Evolutionary conservation across 2,329 filamentous ascomycete genomes (phyloP), one percentile per base, ranked within the genome.

Genomic region (Epichloe aotearoae): DNA sequence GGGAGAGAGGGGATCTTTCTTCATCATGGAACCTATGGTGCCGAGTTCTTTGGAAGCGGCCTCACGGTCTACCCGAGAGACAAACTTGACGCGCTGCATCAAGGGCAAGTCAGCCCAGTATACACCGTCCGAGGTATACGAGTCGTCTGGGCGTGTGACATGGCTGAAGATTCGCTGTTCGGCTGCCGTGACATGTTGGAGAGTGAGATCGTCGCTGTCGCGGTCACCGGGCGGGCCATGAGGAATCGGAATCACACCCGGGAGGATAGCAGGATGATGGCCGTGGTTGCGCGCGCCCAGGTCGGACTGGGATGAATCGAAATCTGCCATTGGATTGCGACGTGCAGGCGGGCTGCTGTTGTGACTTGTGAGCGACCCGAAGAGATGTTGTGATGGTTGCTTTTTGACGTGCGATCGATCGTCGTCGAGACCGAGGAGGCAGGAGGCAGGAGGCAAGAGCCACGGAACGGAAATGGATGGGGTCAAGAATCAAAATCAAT

Each of bases 41-140:
- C 59, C 62, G 40, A 85, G 71, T 70, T 97, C 91, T 50, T 75
- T 73, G 57, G 70, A 74, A 49, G 84, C 73, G 66, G 95, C 90
- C 43, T 73, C 70, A 53, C 73, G 73, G 67, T 96, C 84, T 64
- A 89, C 82, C 52, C 79, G 76, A 64, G 71, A 74, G 62, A 95
- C 84, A 63, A 97, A 97, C 55, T 74, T 73, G 61, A 87, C 64
- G 55, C 87, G 83, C 71, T 91, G 69, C 53, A 67, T 59, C 47
- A 88, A 62, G 19, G 84, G 82, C 59, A 97, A 73, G 64, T 96
- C 91, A 36, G 90, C 91, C 90, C 90, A 97, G 77, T 97, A 97
- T 57, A 80, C 77, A 54, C 91, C 91, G 19, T 90, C 80, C 50
- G 77, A 69, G 51, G 85, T 87, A 70, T 91, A 96, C 56, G 82